Evolutionary conservation across 2,329 filamentous ascomycete species (phyloP).

Genomic region (Pseudocercospora cruenta): DNA sequence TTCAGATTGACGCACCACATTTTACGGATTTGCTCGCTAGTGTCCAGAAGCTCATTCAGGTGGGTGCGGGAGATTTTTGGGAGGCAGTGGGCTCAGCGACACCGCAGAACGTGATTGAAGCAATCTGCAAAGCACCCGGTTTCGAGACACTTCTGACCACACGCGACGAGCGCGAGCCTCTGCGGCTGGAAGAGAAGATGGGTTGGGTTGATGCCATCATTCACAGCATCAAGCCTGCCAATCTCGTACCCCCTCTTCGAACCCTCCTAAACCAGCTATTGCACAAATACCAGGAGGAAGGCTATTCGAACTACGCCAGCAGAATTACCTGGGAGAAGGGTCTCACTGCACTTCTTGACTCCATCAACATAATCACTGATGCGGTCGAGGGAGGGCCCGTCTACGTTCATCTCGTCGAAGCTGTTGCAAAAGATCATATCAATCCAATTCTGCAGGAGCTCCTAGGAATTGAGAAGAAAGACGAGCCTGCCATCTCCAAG

Average conservation of each 20-base stretch:
- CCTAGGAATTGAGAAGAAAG: conserved; percentile 36
- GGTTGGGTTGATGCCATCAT: conserved; percentile 81
- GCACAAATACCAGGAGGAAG: conserved; percentile 61
- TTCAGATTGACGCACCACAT: conserved; percentile 57
- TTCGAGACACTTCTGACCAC: conserved; percentile 64
- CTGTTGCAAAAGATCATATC: conserved; percentile 37
- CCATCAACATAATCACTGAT: conserved; percentile 27
- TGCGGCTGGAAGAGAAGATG: conserved; percentile 63
- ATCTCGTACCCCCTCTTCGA: conserved; percentile 78
- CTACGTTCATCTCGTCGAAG: conserved; percentile 35
- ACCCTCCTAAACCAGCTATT: conserved; percentile 78
- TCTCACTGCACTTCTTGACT: conserved; percentile 42
- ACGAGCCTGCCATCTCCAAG: conserved; percentile 36
- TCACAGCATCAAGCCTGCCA: conserved; percentile 72
- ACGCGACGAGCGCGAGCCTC: conserved; percentile 54
- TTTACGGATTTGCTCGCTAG: conserved; percentile 71
- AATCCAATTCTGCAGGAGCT: conserved; percentile 34
- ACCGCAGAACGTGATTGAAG: conserved; percentile 78
- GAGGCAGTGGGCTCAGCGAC: conserved; percentile 81
- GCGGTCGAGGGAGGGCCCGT: conserved; percentile 35
- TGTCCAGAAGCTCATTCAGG: conserved; percentile 71
- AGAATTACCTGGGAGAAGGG: conserved; percentile 67
- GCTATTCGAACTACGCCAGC: conserved; percentile 61
- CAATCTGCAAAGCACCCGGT: conserved; percentile 74
- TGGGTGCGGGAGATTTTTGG: conserved; percentile 82